These are phyloP conservation scores for Amaranthus palmeri DNA, from an alignment of 148 eudicot species.

Conservation along the genomic window DNA sequence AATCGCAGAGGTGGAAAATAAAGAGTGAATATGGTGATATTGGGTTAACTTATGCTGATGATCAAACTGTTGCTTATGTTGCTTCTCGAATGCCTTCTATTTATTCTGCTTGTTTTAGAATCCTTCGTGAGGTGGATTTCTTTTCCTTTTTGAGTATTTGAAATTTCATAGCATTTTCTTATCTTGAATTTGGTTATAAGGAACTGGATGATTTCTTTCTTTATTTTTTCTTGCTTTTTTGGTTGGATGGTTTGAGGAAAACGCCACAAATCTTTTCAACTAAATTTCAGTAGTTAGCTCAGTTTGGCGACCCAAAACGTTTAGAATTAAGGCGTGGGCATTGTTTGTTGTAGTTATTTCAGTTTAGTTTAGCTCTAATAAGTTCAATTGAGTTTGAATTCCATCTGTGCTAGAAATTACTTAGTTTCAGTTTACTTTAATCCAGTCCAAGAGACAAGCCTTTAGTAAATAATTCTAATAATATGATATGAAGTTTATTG, in stretches of 20 bases:
- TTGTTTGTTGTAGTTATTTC: not conserved
- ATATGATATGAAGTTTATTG: too few relatives aligned
- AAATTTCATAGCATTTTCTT: not conserved
- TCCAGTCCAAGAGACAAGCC: too few relatives aligned
- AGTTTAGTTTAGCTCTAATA: not conserved
- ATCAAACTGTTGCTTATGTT: conserved; percentile 70
- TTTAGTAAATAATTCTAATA: too few relatives aligned
- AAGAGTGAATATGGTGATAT: conserved; percentile 62
- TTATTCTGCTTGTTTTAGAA: conserved; percentile 69
- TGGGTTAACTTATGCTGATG: conserved; percentile 63
- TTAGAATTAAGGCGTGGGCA: too few relatives aligned
- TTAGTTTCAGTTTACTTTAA: too few relatives aligned
- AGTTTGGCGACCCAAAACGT: too few relatives aligned
- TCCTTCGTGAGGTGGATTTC: conserved; percentile 59
- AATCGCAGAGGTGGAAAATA: conserved; percentile 77
- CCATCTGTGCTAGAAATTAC: too few relatives aligned
- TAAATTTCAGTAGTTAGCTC: too few relatives aligned
- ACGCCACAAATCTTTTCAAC: too few relatives aligned
- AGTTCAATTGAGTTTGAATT: too few relatives aligned
- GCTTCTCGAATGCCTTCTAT: conserved; percentile 93
- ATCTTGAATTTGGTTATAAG: not conserved
- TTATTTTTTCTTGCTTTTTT: too few relatives aligned
- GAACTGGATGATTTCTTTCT: not conserved
- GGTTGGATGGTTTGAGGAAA: too few relatives aligned
- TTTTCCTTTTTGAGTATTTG: not conserved